Conservation (phyloP, 2,329 filamentous ascomycete species). For the Pestalotiopsis sp. region DNA sequence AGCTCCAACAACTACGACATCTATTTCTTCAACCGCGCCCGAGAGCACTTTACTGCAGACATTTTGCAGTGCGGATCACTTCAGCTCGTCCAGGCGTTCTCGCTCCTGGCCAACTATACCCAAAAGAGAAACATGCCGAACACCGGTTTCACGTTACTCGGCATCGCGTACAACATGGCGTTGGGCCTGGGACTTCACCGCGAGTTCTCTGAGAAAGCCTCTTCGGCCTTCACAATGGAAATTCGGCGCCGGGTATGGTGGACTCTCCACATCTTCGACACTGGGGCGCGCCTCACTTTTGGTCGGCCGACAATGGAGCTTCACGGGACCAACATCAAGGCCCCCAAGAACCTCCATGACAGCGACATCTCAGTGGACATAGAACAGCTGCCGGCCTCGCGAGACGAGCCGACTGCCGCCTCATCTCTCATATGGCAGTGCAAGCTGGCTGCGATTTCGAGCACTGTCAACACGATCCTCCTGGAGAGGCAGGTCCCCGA, state of each 20-base stretch:
- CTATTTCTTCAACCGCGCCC: constrained; percentile 33
- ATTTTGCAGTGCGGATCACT: constrained; percentile 37
- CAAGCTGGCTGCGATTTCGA: not conserved
- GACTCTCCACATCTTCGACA: constrained; percentile 47
- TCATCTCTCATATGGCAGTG: not conserved
- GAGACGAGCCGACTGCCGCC: not conserved
- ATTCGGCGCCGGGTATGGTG: constrained; percentile 45
- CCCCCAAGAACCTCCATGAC: not conserved
- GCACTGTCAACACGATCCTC: not conserved
- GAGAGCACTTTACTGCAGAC: constrained; percentile 28
- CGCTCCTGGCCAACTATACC: constrained; percentile 41
- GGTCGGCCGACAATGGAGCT: constrained; percentile 26
- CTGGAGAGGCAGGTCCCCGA: not conserved
- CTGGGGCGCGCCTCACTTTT: constrained; percentile 50
- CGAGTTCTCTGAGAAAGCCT: constrained; percentile 39
- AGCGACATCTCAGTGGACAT: not conserved
- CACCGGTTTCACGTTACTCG: constrained; percentile 50
- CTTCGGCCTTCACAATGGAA: constrained; percentile 37
- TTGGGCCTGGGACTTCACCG: constrained; percentile 49
- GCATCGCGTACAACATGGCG: constrained; percentile 49
- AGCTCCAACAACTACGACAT: constrained; percentile 28
- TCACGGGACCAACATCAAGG: not conserved
- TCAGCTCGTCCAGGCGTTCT: constrained; percentile 33
- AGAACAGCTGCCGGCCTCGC: not conserved
- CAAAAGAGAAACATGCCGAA: constrained; percentile 52